Percentiles rank a stretch among this genome's conserved stretches.
phyloP scores from a whole-genome alignment of 2,329 filamentous ascomycete genomes.

The Fusarium sp. region DNA sequence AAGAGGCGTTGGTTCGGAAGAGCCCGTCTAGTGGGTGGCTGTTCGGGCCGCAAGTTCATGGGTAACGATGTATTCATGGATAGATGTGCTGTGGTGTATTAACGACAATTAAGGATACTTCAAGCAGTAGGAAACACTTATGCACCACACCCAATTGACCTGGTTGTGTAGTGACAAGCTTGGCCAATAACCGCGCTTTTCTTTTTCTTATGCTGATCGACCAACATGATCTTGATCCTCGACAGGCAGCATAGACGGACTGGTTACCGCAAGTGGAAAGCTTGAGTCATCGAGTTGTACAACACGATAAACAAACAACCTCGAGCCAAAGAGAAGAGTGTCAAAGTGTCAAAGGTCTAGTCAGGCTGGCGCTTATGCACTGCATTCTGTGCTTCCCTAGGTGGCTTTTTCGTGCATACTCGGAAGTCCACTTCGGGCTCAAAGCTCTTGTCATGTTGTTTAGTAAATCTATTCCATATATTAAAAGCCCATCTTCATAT shows the following conservation, averaged over 20 bases:
- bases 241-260: conserved; percentile 22
- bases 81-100: not conserved
- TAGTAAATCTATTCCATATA: not conserved
- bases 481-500: not conserved
- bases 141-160: conserved; percentile 9
- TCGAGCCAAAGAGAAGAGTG: conserved; percentile 20
- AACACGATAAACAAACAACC: conserved; percentile 26
- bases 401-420: not conserved
- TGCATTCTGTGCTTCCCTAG: conserved; percentile 24
- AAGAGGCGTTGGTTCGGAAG: not conserved
- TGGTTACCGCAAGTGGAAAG: conserved; percentile 22
- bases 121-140: conserved; percentile 3
- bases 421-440: not conserved
- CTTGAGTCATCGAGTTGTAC: conserved; percentile 21
- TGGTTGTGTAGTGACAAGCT: conserved; percentile 13
- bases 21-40: not conserved
- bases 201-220: conserved; percentile 17
- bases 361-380: conserved; percentile 40
- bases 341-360: conserved; percentile 2
- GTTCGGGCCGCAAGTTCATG: not conserved
- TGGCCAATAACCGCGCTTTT: conserved; percentile 29
- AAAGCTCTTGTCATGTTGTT: not conserved
- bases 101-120: not conserved
- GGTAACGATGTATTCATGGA: not conserved
- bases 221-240: conserved; percentile 20